A percentile compares a stretch with the other conserved stretches of the same genome.
Evolutionary conservation across 116 monocot species (phyloP).

Genomic region (Zostera marina): DNA sequence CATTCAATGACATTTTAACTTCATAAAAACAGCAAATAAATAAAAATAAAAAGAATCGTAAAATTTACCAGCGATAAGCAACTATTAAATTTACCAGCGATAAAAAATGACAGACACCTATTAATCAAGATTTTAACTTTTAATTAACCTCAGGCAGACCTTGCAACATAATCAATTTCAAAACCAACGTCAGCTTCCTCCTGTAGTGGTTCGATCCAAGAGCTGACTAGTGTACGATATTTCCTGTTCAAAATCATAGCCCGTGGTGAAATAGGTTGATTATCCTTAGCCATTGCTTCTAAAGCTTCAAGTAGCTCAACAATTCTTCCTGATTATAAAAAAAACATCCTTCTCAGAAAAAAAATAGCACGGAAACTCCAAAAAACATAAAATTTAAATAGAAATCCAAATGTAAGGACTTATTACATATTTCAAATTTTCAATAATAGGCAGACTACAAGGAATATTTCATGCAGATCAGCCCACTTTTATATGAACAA

Average conservation of each 20-base stretch:
- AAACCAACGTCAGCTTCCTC: conserved; percentile 94
- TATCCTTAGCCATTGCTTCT: conserved; percentile 82
- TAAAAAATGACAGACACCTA: background rate
- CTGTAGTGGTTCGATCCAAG: conserved; percentile 98
- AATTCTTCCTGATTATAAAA: conserved; percentile 68
- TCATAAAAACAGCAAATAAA: no score
- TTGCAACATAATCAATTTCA: conserved; percentile 91
- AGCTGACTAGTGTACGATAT: conserved; percentile 89
- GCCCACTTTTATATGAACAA: no score
- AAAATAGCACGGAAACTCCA: background rate
- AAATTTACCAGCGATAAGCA: no score
- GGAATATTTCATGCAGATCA: background rate
- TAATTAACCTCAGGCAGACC: conserved; percentile 21
- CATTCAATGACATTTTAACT: no score
- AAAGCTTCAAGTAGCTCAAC: conserved; percentile 92
- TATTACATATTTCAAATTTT: background rate
- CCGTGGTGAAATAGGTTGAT: conserved; percentile 63
- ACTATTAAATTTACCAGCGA: background rate
- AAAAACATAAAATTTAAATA: background rate
- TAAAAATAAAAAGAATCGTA: no score
- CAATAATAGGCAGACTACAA: background rate
- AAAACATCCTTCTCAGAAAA: conserved; percentile 5
- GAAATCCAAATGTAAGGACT: background rate
- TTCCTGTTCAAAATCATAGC: conserved; percentile 96
- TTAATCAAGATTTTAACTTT: background rate